Base-by-base conservation (phyloP, 805 yeast species). In the Aciculoconidium aculeatum region DNA sequence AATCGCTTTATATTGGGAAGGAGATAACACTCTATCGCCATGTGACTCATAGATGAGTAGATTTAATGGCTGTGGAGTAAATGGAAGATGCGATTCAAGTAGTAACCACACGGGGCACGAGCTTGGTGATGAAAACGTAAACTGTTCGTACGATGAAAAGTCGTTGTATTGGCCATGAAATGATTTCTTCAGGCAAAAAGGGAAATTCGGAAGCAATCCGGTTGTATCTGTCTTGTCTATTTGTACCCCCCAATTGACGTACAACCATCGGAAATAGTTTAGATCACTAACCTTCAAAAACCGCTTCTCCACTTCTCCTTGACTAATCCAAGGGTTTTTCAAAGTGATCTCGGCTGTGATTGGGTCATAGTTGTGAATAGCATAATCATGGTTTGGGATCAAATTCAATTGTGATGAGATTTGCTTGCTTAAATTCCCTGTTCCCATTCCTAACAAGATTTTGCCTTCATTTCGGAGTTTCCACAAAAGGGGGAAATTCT, bases 181-280 rank as follows among this genome's bases (percentile, higher is more conserved):
- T n/a, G n/a, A n/a, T n/a, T n/a, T n/a, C n/a, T n/a, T n/a, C n/a
- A n/a, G n/a, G n/a, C n/a, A n/a, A n/a, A n/a, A n/a, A n/a, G n/a
- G n/a, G n/a, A n/a, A n/a, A n/a, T n/a, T n/a, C n/a, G n/a, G n/a
- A n/a, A n/a, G n/a, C n/a, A n/a, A n/a, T n/a, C n/a, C n/a, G n/a
- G n/a, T n/a, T n/a, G n/a, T n/a, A n/a, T n/a, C n/a, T n/a, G n/a
- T n/a, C n/a, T n/a, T n/a, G n/a, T n/a, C n/a, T n/a, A n/a, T n/a
- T n/a, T n/a, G n/a, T n/a, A n/a, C n/a, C n/a, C n/a, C 62, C 90
- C 94, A 81, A 47, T 77, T 82, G 21, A 84, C 34, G 47, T 84
- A 85, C 2, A 82, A 35, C 46, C 75, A 82, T 15, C 55, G 51
- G 35, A 63, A 55, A 18, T 48, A 53, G 16, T 46, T 47, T 12